A percentile compares a stretch with the other conserved stretches of the same genome.
These are phyloP conservation scores for Amanita rubescens DNA, from an alignment of 768 basidiomycete genomes.

Conservation along the genomic window DNA sequence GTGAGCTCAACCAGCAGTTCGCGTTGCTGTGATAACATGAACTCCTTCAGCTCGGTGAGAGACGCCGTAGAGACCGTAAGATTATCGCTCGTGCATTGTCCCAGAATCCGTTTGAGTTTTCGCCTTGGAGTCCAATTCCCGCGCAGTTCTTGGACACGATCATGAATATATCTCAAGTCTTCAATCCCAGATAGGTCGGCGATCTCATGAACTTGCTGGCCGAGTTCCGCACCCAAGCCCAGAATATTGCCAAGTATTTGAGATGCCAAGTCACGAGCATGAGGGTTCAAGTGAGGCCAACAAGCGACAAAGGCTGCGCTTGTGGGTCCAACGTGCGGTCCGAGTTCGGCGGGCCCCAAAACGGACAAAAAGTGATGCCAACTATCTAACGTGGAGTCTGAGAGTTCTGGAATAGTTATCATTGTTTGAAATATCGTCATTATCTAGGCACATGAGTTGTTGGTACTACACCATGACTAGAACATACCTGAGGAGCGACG, in stretches of 20 bases:
- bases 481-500: conserved; percentile 79
- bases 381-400: conserved; percentile 68
- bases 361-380: conserved; percentile 76
- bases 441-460: conserved; percentile 43
- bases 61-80: conserved; percentile 67
- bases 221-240: conserved; percentile 49
- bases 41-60: conserved; percentile 63
- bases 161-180: conserved; percentile 43
- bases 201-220: conserved; percentile 61
- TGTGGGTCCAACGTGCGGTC: conserved; percentile 80
- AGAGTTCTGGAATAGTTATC: conserved; percentile 65
- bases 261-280: conserved; percentile 46
- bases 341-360: conserved; percentile 60
- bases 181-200: conserved; percentile 71
- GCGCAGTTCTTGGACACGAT: conserved; percentile 38
- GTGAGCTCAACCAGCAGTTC: conserved; percentile 55
- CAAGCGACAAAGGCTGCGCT: conserved; percentile 75
- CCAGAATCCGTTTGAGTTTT: conserved; percentile 57
- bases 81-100: conserved; percentile 76
- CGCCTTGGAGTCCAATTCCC: conserved; percentile 43
- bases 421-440: conserved; percentile 95
- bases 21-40: conserved; percentile 45
- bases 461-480: conserved; percentile 1
- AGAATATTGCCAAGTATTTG: conserved; percentile 61
- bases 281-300: conserved; percentile 59